Evolutionary conservation across 805 yeast genomes (phyloP).

Genomic region (Candida manassasensis): DNA sequence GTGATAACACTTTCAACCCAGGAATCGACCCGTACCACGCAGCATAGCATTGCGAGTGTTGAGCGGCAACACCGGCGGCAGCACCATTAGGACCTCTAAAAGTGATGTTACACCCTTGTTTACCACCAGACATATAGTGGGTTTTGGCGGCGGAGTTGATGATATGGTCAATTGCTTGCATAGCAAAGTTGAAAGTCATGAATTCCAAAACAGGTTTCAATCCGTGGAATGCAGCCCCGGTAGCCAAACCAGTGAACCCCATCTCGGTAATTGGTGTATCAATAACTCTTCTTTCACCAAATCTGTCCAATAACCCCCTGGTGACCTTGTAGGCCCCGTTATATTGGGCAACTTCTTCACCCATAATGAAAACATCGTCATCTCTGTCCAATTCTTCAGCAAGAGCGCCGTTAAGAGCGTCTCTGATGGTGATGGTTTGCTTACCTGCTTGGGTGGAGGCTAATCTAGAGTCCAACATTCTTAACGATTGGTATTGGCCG

Average conservation of each 20-base stretch:
- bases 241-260: conserved; percentile 95
- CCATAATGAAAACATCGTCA: conserved; percentile 89
- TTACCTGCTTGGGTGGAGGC: conserved; percentile 50
- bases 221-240: conserved; percentile 95
- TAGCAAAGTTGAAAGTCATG: conserved; percentile 99
- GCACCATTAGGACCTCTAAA: conserved; percentile 99
- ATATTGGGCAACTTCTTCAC: conserved; percentile 99
- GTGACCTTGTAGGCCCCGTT: conserved; percentile 99
- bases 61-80: conserved; percentile 99
- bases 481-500: conserved; percentile 32
- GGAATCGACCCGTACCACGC: conserved; percentile 99
- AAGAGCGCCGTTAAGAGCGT: conserved; percentile 89
- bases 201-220: conserved; percentile 96
- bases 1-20: conserved; percentile 94
- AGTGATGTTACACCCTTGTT: conserved; percentile 92
- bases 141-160: conserved; percentile 99
- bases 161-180: conserved; percentile 99
- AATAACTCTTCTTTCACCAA: conserved; percentile 87
- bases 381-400: conserved; percentile 98
- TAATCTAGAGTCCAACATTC: conserved; percentile 34
- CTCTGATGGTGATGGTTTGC: conserved; percentile 83
- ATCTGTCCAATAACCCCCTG: conserved; percentile 90
- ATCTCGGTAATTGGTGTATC: conserved; percentile 99
- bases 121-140: conserved; percentile 99
- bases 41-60: conserved; percentile 96